These are phyloP conservation scores for Yamadazyma spencermartinsiae DNA, from an alignment of 1,139 yeast genomes.

Conservation along the genomic window DNA sequence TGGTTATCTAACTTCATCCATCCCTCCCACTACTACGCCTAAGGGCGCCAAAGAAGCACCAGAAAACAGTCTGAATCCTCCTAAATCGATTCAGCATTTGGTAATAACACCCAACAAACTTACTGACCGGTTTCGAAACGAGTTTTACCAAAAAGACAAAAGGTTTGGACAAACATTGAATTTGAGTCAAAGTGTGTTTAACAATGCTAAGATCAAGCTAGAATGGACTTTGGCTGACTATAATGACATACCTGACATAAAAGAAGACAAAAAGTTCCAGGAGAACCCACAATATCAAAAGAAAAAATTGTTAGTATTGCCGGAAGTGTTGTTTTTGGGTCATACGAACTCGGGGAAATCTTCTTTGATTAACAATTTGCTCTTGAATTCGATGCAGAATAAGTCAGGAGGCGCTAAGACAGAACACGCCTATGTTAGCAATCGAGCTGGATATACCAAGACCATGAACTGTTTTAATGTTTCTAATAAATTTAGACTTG, in stretches of 20 bases:
- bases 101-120: constrained; percentile 28
- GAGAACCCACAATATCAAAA: constrained; percentile 23
- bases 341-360: constrained; percentile 87
- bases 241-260: constrained; percentile 59
- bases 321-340: constrained; percentile 76
- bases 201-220: constrained; percentile 40
- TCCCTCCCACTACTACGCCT: not conserved
- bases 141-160: constrained; percentile 16
- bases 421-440: constrained; percentile 55
- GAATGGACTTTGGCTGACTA: constrained; percentile 64
- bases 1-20: constrained; percentile 5
- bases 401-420: constrained; percentile 23
- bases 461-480: constrained; percentile 73
- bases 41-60: constrained; percentile 4
- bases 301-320: constrained; percentile 34
- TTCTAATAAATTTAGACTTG: constrained; percentile 59
- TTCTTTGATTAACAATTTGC: constrained; percentile 62
- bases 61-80: constrained; percentile 2
- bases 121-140: constrained; percentile 23
- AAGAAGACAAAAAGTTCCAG: constrained; percentile 20
- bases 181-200: constrained; percentile 37
- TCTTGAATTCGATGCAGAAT: constrained; percentile 22
- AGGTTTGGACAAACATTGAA: constrained; percentile 5
- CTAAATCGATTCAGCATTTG: constrained; percentile 6
- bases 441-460: constrained; percentile 72